Conservation (phyloP, 345 rosid species). For the Moricandia moricandioides region DNA sequence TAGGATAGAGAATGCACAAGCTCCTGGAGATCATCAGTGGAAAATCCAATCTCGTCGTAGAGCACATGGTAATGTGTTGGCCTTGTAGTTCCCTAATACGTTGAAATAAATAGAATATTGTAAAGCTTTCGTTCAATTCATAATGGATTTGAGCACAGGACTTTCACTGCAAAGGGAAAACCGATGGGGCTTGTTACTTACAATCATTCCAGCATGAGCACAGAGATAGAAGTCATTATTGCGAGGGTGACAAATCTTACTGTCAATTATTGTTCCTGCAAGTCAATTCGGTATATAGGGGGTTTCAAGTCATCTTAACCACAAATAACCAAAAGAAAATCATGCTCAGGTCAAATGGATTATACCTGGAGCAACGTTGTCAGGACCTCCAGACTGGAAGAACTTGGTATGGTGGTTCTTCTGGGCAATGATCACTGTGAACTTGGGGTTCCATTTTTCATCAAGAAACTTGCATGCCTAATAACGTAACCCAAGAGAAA, state of each 20-base stretch:
- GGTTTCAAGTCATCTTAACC: background rate
- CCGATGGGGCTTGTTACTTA: slow-evolving; percentile 38
- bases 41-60: slow-evolving; percentile 60
- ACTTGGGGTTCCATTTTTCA: slow-evolving; percentile 65
- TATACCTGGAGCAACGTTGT: background rate
- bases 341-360: background rate
- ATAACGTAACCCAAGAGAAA: slow-evolving; percentile 12
- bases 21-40: slow-evolving; percentile 66
- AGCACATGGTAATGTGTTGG: slow-evolving; percentile 80
- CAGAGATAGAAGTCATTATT: slow-evolving; percentile 86
- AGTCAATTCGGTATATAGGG: background rate
- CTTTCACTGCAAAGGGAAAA: background rate
- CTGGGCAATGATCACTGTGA: slow-evolving; percentile 78
- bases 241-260: slow-evolving; percentile 66
- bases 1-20: slow-evolving; percentile 74
- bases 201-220: slow-evolving; percentile 92
- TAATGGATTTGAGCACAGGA: background rate
- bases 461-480: slow-evolving; percentile 92
- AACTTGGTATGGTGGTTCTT: slow-evolving; percentile 94
- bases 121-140: background rate
- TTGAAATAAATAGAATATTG: background rate
- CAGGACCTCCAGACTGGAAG: slow-evolving; percentile 50
- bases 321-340: background rate
- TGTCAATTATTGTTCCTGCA: slow-evolving; percentile 76
- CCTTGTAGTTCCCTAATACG: slow-evolving; percentile 64